A percentile compares a stretch with the other conserved stretches of the same genome.
phyloP scores from a whole-genome alignment of 163 green algal species.

The Prototheca wickerhamii region DNA sequence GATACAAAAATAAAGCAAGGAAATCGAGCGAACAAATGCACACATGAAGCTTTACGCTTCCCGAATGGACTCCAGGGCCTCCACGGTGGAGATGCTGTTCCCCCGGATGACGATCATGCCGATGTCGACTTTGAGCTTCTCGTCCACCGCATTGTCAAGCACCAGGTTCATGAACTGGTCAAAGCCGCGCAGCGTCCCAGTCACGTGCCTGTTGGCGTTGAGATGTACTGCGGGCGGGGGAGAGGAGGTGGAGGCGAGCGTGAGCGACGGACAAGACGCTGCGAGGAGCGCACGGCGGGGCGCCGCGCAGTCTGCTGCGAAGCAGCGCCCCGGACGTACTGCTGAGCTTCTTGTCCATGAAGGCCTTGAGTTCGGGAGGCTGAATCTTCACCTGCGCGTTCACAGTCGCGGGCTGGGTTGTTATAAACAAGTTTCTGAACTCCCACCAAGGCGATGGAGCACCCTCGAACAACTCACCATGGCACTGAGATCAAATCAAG shows the following conservation, averaged over 20 bases:
- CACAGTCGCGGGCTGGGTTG: no score
- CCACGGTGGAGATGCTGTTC: constrained; percentile 46
- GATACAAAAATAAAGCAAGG: not conserved
- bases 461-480: no score
- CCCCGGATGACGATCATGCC: constrained; percentile 88
- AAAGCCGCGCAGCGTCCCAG: constrained; percentile 89
- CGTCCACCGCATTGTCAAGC: constrained; percentile 87
- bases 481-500: no score
- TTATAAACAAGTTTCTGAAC: no score
- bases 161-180: constrained; percentile 99
- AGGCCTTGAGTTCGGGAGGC: constrained; percentile 88
- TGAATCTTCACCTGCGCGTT: constrained; percentile 70
- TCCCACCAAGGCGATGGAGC: no score
- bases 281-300: no score
- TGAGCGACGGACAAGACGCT: no score
- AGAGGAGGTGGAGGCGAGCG: not conserved
- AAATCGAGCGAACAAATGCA: no score
- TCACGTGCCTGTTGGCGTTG: constrained; percentile 93
- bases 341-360: constrained; percentile 97
- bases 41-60: no score
- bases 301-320: no score
- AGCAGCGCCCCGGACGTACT: constrained; percentile 63
- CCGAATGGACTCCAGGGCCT: constrained; percentile 36
- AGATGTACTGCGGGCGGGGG: constrained; percentile 65
- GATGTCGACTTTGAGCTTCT: constrained; percentile 83